Evolutionary conservation across 2,329 filamentous ascomycete genomes (phyloP), one percentile per base, ranked within the genome.

Genomic region (Lachnum nothofagi): DNA sequence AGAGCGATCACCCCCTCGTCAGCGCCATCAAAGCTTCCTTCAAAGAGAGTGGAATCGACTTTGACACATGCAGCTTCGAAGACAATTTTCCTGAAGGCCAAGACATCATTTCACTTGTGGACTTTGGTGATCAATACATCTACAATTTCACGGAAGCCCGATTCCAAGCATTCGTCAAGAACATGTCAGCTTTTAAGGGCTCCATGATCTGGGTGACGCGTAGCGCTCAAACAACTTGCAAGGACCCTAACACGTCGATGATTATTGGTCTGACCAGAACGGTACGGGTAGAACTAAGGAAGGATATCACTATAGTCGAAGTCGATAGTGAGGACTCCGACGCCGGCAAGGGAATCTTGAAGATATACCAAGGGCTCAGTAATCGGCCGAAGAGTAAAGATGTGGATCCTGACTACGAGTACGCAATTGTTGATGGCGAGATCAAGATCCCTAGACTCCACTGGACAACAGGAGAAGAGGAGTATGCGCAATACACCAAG

Each of bases 401-500:
- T 31, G 17, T 50, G 9, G 48, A 54, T 23, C 60, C 59, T 6
- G 62, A 65, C 12, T 54, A 44, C 19, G 66, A 68, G 44, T 67
- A 61, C 50, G 56, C 51, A 0, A 19, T 64, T 9, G 3, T 47
- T 7, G 34, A 65, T 35, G 58, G 56, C 4, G 40, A 37, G 9
- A 35, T 65, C 5, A 48, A 62, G 16, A 51, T 65, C 22, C 46
- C 53, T 8, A 52, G 64, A 39, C 59, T 54, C 46, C 58, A 58
- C 29, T 55, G 55, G 44, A 41, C 55, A 42, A 40, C 47, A 12
- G 25, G 52, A 16, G 29, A 41, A 10, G 33, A 56, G n/a, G 51
- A 54, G 39, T 27, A 56, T 43, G n/a, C 34, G 10, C 14, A 10
- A 5, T 38, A 33, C 33, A 20, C 10, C 17, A 39, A 39, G 17